These are phyloP conservation scores for Gelatoporia subvermispora DNA, from an alignment of 768 basidiomycete species.

Conservation along the genomic window DNA sequence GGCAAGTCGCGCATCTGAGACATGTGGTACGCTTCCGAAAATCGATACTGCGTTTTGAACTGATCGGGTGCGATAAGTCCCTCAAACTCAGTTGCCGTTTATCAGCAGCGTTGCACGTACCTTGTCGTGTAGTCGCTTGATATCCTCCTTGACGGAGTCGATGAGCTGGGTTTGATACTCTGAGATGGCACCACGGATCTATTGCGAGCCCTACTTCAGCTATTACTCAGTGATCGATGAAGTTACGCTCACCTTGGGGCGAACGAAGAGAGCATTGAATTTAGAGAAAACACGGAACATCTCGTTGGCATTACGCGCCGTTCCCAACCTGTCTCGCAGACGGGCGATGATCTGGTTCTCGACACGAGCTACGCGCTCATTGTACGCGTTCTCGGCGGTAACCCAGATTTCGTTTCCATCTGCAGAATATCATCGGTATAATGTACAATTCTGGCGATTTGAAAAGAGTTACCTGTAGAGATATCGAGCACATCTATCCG, in stretches of 20 bases:
- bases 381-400: conserved; percentile 94
- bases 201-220: neutral
- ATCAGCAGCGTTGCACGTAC: conserved; percentile 27
- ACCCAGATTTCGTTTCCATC: conserved; percentile 99
- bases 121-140: conserved; percentile 92
- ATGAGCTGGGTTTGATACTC: conserved; percentile 99
- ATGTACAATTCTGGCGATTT: neutral
- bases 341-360: conserved; percentile 98
- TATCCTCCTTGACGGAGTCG: conserved; percentile 98
- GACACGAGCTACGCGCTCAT: conserved; percentile 93
- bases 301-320: conserved; percentile 95
- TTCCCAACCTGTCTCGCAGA: conserved; percentile 85
- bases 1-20: conserved; percentile 97
- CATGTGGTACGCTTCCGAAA: conserved; percentile 96
- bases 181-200: conserved; percentile 98
- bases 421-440: conserved; percentile 24
- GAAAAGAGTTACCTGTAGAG: conserved; percentile 60
- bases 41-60: conserved; percentile 96
- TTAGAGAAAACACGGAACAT: conserved; percentile 99
- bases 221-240: neutral
- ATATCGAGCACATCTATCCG: conserved; percentile 95
- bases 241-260: conserved; percentile 70
- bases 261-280: conserved; percentile 94
- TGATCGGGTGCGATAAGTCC: conserved; percentile 23
- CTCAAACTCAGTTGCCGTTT: neutral